These are phyloP conservation scores for Colletotrichum sp. DNA, from an alignment of 2,329 filamentous ascomycete species.

Conservation along the genomic window DNA sequence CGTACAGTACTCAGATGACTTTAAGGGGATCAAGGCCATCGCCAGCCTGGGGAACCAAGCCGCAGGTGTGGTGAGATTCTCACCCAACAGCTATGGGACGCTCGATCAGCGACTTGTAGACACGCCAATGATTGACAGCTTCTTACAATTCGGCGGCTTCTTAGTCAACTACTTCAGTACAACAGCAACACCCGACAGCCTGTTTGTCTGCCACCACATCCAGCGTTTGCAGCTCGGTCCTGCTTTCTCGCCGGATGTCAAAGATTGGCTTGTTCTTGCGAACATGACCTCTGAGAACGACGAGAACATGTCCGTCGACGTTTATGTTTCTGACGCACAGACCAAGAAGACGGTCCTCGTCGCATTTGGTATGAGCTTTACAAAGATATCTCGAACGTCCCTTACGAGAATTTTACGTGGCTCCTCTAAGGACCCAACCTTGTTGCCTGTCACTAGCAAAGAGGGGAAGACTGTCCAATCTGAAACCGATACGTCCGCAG, in stretches of 20 bases:
- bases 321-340: background rate
- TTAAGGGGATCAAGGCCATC: background rate
- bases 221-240: background rate
- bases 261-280: background rate
- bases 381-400: background rate
- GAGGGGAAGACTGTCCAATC: fast-evolving
- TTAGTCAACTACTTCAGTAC: conserved; percentile 21
- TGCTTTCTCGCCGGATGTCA: background rate
- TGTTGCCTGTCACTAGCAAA: fast-evolving
- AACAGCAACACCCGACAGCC: background rate
- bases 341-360: background rate
- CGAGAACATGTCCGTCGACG: background rate
- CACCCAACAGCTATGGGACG: background rate
- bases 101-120: background rate
- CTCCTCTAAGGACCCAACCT: background rate
- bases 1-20: background rate
- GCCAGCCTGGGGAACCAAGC: background rate
- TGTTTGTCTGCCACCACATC: background rate
- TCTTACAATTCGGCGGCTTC: conserved; percentile 21
- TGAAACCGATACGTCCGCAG: fast-evolving
- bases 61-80: background rate
- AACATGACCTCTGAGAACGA: background rate
- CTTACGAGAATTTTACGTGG: background rate
- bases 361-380: background rate
- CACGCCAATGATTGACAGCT: conserved; percentile 10